Evolutionary conservation across 805 yeast genomes (phyloP).

Genomic region (Schizosaccharomyces cryophilus): DNA sequence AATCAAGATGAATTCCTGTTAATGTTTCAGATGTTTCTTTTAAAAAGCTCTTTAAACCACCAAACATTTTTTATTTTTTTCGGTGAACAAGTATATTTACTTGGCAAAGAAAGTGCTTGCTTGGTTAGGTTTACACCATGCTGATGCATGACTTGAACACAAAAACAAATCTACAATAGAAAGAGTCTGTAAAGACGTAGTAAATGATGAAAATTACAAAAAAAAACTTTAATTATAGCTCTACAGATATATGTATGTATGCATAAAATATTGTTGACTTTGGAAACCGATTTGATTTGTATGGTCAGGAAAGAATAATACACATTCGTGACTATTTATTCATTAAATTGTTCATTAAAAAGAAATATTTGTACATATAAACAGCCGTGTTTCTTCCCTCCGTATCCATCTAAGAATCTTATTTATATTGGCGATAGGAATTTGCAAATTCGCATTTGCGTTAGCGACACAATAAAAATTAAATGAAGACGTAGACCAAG

Average conservation of each 20-base stretch:
- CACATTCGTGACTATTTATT: background rate
- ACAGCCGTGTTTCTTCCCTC: background rate
- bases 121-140: background rate
- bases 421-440: background rate
- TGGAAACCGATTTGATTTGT: too few relatives aligned
- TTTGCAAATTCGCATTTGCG: background rate
- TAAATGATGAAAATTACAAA: too few relatives aligned
- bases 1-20: background rate
- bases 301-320: background rate
- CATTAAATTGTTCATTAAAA: background rate
- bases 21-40: background rate
- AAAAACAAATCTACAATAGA: background rate
- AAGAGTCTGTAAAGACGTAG: background rate
- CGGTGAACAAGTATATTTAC: background rate
- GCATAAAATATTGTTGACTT: too few relatives aligned
- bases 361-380: background rate
- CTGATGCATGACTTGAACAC: too few relatives aligned
- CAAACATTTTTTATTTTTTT: background rate
- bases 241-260: too few relatives aligned
- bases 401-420: background rate
- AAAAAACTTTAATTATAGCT: too few relatives aligned
- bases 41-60: background rate
- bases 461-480: background rate
- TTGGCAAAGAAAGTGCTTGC: background rate
- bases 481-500: background rate